Evolutionary conservation across 768 basidiomycete species (phyloP), one percentile per base, ranked within the genome.

Genomic region (Trametes punicea): DNA sequence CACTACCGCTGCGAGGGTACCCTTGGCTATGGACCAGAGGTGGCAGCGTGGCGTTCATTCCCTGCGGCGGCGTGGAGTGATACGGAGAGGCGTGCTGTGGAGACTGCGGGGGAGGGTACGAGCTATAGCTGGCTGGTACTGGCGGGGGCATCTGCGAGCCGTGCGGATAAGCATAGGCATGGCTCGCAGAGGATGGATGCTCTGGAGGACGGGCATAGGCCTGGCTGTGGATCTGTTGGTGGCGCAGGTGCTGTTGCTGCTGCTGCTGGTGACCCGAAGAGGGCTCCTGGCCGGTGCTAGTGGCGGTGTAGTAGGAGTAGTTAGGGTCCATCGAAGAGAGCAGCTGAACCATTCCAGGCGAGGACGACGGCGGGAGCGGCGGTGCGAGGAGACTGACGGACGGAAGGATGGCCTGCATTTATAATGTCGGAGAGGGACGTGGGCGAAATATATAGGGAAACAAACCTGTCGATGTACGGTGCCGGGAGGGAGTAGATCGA

Each of bases 401-500:
- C 33, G 44, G 34, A 25, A n/a, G 42, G 42, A 45, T 26, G 11
- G 44, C 34, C 13, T 11, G 36, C 41, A 59, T 59, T 61, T 58
- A 58, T 63, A 53, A 31, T 40, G 48, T 20, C 27, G 23, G 47
- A 16, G 38, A 46, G 46, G 44, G 61, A 36, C 45, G 40, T 23
- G 25, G 52, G 62, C 46, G 42, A 50, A 56, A 21, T 55, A n/a
- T 25, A 50, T 41, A 40, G 16, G 52, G 52, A 31, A 55, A 49
- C 31, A 49, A 54, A 38, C 48, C 58, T 60, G 52, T 60, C 53
- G 42, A 51, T 29, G 34, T 51, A 54, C 58, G 56, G 48, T 55
- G 53, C 49, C 53, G 48, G 58, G 36, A 42, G 58, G 58, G 58
- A 55, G 53, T 53, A 60, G 58, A 60, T 60, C 58, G 58, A 55